phyloP scores from a whole-genome alignment of 2,329 filamentous ascomycete species.

The Eutypa lata region DNA sequence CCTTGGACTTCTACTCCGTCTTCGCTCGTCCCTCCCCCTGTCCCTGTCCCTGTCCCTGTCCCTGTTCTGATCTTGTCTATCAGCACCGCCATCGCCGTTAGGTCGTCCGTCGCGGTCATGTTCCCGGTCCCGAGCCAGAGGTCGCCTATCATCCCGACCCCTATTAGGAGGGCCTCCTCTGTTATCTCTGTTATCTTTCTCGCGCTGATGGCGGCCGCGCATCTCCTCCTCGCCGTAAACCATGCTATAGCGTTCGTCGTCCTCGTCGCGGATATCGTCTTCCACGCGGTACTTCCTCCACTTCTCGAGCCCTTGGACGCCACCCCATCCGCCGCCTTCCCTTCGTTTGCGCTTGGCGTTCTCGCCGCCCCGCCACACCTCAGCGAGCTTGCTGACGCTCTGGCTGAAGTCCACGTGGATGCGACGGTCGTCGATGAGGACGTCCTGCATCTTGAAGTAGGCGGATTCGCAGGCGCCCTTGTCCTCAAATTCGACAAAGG shows the following conservation, averaged over 20 bases:
- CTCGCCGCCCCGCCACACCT: constrained; percentile 82
- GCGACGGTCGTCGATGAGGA: constrained; percentile 92
- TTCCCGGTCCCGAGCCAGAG: constrained; percentile 4
- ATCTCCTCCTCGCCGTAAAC: constrained; percentile 75
- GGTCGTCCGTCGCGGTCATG: constrained; percentile 16
- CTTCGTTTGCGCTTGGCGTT: constrained; percentile 68
- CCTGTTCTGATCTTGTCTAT: constrained; percentile 20
- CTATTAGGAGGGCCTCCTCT: not conserved
- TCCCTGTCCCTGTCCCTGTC: too few relatives aligned
- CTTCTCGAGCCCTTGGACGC: constrained; percentile 83
- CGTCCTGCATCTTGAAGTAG: constrained; percentile 98
- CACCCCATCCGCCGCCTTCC: constrained; percentile 78
- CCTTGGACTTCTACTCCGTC: constrained; percentile 30
- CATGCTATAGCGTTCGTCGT: constrained; percentile 65
- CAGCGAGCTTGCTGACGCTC: constrained; percentile 82
- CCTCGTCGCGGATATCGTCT: constrained; percentile 37
- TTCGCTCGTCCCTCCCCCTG: constrained; percentile 27
- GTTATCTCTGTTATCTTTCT: constrained; percentile 30
- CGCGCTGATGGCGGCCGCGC: constrained; percentile 45
- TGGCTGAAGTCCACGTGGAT: constrained; percentile 99
- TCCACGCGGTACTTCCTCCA: constrained; percentile 83
- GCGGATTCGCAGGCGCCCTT: constrained; percentile 91
- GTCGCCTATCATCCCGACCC: constrained; percentile 18
- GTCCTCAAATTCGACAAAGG: constrained; percentile 94
- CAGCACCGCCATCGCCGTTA: constrained; percentile 14